Conservation (phyloP, 2,329 filamentous ascomycete genomes). For the Pseudocercospora fijiensis region DNA sequence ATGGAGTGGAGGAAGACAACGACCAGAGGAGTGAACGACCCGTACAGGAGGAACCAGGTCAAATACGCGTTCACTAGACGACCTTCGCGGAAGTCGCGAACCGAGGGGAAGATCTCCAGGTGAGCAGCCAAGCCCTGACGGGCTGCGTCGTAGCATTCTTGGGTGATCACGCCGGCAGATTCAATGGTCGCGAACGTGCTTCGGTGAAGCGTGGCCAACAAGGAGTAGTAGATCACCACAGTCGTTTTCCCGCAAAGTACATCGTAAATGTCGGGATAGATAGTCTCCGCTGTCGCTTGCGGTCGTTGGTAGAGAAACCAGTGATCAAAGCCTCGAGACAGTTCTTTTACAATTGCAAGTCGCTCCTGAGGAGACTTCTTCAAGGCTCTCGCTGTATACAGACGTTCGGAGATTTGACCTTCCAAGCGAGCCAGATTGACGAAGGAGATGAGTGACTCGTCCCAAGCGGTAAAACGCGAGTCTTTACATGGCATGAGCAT, state of each 20-base stretch:
- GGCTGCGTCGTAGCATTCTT: conserved; percentile 18
- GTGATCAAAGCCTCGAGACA: conserved; percentile 6
- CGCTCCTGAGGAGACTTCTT: conserved; percentile 12
- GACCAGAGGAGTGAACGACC: conserved; percentile 19
- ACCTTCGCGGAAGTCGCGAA: conserved; percentile 7
- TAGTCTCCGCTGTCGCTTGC: not conserved
- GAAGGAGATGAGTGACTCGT: conserved; percentile 4
- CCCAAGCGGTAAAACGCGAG: conserved; percentile 10
- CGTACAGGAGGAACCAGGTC: conserved; percentile 18
- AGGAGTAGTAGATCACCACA: conserved; percentile 14
- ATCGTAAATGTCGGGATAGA: conserved; percentile 12
- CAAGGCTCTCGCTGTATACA: conserved; percentile 18
- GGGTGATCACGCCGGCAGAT: conserved; percentile 13
- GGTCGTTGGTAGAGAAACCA: not conserved
- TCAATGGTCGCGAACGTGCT: conserved; percentile 11
- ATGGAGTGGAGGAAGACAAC: conserved; percentile 19
- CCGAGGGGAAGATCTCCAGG: conserved; percentile 12
- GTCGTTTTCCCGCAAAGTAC: conserved; percentile 10
- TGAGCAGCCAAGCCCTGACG: conserved; percentile 16
- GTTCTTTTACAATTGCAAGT: conserved; percentile 11
- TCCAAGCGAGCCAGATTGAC: conserved; percentile 6
- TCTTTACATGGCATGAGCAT: conserved; percentile 2
- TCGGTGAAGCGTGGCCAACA: conserved; percentile 18
- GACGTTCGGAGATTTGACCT: conserved; percentile 16
- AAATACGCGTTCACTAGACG: conserved; percentile 13